Percentiles rank a stretch among this genome's conserved stretches.
Conservation (phyloP, 371 early-diverging fungal genomes). For the Rhizopus delemar region DNA sequence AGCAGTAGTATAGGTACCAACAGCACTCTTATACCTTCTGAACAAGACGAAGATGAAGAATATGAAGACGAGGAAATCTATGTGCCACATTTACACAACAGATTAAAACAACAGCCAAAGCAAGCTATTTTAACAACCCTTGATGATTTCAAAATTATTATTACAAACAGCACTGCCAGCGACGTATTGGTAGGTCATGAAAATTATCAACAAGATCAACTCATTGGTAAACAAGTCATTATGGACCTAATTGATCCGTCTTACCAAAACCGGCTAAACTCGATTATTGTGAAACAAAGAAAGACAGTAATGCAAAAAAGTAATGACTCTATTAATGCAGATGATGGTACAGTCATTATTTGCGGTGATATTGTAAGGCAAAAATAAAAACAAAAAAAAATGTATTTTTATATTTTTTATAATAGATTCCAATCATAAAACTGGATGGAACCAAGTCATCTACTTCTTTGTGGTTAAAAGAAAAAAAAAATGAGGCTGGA, state of each 20-base stretch:
- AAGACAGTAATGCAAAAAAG: constrained; percentile 21
- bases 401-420: constrained; percentile 2
- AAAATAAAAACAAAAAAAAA: neutral
- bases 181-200: constrained; percentile 48
- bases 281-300: constrained; percentile 40
- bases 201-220: constrained; percentile 9
- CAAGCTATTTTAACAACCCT: constrained; percentile 69
- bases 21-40: neutral
- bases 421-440: constrained; percentile 64
- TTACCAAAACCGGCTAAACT: constrained; percentile 55
- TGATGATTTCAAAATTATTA: constrained; percentile 56
- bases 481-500: constrained; percentile 55
- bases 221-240: constrained; percentile 56
- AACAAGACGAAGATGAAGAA: constrained; percentile 2
- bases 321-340: constrained; percentile 20
- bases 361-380: constrained; percentile 68
- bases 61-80: constrained; percentile 13
- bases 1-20: neutral
- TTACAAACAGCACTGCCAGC: constrained; percentile 64
- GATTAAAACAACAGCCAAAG: constrained; percentile 54
- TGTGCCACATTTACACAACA: constrained; percentile 43
- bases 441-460: constrained; percentile 61
- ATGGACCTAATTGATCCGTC: constrained; percentile 54
- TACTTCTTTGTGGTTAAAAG: constrained; percentile 71
- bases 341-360: constrained; percentile 54